Evolutionary conservation across 192 early-diverging fungal species (phyloP), one percentile per base, ranked within the genome.

Genomic region (Rhizophagus clarus): DNA sequence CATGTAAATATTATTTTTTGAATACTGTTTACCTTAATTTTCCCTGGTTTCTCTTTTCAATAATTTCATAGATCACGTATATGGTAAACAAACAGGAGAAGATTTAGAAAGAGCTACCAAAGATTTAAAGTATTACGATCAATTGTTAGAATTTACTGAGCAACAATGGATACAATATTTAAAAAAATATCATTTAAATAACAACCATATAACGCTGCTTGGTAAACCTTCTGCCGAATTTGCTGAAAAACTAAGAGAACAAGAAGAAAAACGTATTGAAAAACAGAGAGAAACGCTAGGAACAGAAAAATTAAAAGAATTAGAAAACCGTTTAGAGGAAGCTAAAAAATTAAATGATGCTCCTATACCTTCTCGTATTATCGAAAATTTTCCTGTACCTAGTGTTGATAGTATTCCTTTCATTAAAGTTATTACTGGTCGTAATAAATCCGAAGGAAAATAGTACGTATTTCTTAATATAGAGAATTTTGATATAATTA

Each of bases 221-320:
- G 90, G 83, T 28, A 87, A 87, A 70, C 90, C 90, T 6, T 91
- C 90, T 3, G 88, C 89, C 15, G 77, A 80, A 17, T 87, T 88
- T 69, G 89, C 90, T 1, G 79, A 86, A 15, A 84, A 87, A 42
- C 80, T 86, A 42, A 79, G 82, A 1, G 81, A 85, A 24, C 88
- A 89, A 42, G 90, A 91, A 72, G 79, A 73, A 24, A 78, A 87
- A 62, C 90, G 90, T 60, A 76, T 87, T 7, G 84, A 88, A 40
- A 82, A 88, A 20, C 89, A 89, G 76, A 78, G 84, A 22, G 37
- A 72, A 28, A 79, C 81, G 22, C 86, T 90, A 34, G 90, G 89
- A 1, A 79, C 83, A 6, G 66, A 80, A 5, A 88, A 85, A 45
- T 81, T 91, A 42, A 78, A 86, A 40, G 80, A 89, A 56, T 60